These are phyloP conservation scores for Collariella sp. DNA, from an alignment of 495 filamentous ascomycete species.

Conservation along the genomic window DNA sequence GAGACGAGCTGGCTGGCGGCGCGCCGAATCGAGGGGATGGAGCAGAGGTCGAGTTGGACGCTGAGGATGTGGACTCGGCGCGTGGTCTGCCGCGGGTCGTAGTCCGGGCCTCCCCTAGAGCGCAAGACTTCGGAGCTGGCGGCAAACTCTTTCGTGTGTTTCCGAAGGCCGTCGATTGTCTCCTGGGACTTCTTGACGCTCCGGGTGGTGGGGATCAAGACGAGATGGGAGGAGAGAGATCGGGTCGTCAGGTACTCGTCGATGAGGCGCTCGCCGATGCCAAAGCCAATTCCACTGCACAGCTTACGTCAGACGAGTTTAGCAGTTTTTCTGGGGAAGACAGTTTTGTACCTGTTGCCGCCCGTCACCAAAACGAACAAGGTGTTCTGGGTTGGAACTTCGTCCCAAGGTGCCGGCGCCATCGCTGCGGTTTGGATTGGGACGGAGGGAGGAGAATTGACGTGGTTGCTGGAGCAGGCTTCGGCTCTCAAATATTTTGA, in stretches of 20 bases:
- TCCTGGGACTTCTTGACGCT: slow-evolving; percentile 49
- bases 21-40: slow-evolving; percentile 40
- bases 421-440: slow-evolving; percentile 14
- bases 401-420: slow-evolving; percentile 45
- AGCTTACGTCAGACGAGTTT: not conserved
- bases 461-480: not conserved
- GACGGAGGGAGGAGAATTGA: not conserved
- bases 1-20: slow-evolving; percentile 41
- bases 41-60: slow-evolving; percentile 49
- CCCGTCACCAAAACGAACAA: slow-evolving; percentile 58
- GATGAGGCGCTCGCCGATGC: slow-evolving; percentile 77
- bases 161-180: slow-evolving; percentile 47
- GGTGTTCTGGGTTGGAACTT: slow-evolving; percentile 37
- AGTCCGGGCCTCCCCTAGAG: slow-evolving; percentile 32
- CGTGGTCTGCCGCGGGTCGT: slow-evolving; percentile 36
- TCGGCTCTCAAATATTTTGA: too few relatives aligned
- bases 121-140: slow-evolving; percentile 29
- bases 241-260: slow-evolving; percentile 76
- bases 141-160: slow-evolving; percentile 42
- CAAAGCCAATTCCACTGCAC: slow-evolving; percentile 77
- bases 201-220: slow-evolving; percentile 60
- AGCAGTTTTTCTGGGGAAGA: not conserved
- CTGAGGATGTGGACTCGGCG: slow-evolving; percentile 48
- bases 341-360: slow-evolving; percentile 54
- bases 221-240: slow-evolving; percentile 51